Percentiles rank a stretch among this genome's conserved stretches.
Conservation (phyloP, 139 green algal genomes). For the Haematococcus lacustris region DNA sequence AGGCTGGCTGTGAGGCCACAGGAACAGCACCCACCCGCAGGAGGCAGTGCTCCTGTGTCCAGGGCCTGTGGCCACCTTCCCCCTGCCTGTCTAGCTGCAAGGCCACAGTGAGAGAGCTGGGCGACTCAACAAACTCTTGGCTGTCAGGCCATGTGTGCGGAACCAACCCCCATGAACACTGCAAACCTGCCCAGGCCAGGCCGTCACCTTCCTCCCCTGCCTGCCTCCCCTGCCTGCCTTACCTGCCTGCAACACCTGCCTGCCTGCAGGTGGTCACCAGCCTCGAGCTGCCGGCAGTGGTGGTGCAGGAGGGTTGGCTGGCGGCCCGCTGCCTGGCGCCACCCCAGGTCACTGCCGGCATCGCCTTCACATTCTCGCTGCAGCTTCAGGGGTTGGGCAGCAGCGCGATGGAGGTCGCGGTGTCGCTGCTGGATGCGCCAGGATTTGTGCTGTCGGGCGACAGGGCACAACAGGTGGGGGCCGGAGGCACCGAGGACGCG, state of each 20-base stretch:
- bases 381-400: conserved; percentile 34
- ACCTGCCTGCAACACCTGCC: not conserved
- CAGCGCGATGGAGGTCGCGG: conserved; percentile 21
- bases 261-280: conserved; percentile 14
- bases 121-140: too few relatives aligned
- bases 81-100: too few relatives aligned
- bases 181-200: too few relatives aligned
- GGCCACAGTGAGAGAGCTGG: too few relatives aligned
- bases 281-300: conserved; percentile 30
- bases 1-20: too few relatives aligned
- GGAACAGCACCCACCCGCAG: too few relatives aligned
- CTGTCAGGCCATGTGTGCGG: too few relatives aligned
- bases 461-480: conserved; percentile 11
- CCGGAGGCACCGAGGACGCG: not conserved
- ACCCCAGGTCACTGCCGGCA: conserved; percentile 28
- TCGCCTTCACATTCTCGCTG: conserved; percentile 36
- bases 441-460: conserved; percentile 31
- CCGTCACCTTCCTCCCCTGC: too few relatives aligned
- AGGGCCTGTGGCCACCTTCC: too few relatives aligned
- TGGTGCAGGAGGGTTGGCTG: conserved; percentile 36
- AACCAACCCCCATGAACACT: too few relatives aligned
- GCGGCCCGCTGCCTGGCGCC: conserved; percentile 24
- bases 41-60: too few relatives aligned
- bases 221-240: not conserved
- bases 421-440: conserved; percentile 30